Conservation (phyloP, 2,329 filamentous ascomycete species). For the Ustulina deusta region DNA sequence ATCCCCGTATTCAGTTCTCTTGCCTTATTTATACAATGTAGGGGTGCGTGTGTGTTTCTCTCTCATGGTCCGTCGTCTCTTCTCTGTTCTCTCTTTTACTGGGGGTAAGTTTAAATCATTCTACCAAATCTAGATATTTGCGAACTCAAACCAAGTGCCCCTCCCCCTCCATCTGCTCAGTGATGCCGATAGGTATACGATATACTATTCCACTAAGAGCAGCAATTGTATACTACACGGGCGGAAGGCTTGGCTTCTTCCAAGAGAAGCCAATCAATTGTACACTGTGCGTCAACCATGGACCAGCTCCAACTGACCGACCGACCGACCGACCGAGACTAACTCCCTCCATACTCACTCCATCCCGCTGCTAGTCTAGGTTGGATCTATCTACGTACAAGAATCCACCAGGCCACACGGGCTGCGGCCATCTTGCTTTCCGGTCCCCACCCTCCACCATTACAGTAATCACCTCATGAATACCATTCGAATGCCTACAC, state of each 20-base stretch:
- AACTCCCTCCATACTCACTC: conserved; percentile 4
- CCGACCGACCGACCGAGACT: conserved; percentile 27
- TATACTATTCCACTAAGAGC: background rate
- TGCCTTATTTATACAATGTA: no score
- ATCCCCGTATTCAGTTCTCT: conserved; percentile 10
- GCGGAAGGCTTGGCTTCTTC: background rate
- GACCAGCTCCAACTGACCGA: conserved; percentile 23
- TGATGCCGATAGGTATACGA: background rate
- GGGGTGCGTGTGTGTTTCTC: background rate
- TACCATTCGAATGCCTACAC: conserved; percentile 13
- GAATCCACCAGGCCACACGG: conserved; percentile 40
- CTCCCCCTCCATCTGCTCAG: background rate
- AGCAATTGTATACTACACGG: background rate
- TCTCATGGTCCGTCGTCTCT: background rate
- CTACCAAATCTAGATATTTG: background rate
- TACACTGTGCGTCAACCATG: conserved; percentile 17
- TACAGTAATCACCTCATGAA: conserved; percentile 40
- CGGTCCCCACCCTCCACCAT: conserved; percentile 36
- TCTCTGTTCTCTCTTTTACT: background rate
- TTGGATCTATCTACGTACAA: conserved; percentile 12
- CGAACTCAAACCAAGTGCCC: background rate
- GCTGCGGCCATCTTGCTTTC: conserved; percentile 41
- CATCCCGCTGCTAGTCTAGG: conserved; percentile 16
- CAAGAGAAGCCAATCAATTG: background rate
- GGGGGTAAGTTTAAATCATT: background rate